phyloP scores from a whole-genome alignment of 2,329 filamentous ascomycete genomes.

The Monosporascus sp. region DNA sequence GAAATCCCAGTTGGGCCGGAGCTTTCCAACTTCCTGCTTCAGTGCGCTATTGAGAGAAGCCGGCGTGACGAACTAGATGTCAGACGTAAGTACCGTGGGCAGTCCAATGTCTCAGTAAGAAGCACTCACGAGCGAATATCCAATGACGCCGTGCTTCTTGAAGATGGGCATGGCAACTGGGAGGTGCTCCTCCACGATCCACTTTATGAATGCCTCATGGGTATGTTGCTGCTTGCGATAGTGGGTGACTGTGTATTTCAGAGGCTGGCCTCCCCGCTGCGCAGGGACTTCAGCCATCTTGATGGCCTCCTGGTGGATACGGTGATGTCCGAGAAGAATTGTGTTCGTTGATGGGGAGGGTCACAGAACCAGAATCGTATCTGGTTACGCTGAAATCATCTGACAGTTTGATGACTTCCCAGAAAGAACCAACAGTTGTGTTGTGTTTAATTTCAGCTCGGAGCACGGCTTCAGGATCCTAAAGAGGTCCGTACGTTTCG shows the following conservation, averaged over 20 bases:
- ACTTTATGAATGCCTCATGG: slow-evolving; percentile 27
- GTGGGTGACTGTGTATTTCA: slow-evolving; percentile 25
- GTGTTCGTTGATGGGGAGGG: too few species aligned
- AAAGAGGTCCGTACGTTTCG: too few species aligned
- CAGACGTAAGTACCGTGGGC: slow-evolving; percentile 1
- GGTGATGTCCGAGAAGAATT: too few species aligned
- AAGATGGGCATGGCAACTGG: slow-evolving; percentile 22
- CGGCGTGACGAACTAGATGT: slow-evolving; percentile 18
- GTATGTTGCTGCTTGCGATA: slow-evolving; percentile 22
- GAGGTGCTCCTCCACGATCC: slow-evolving; percentile 24
- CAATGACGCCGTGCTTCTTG: slow-evolving; percentile 19
- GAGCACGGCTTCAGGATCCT: too few species aligned
- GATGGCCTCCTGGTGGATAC: too few species aligned
- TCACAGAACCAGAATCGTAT: too few species aligned
- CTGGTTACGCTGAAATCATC: too few species aligned
- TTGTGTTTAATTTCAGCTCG: too few species aligned
- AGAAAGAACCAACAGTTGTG: too few species aligned
- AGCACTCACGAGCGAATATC: slow-evolving; percentile 21
- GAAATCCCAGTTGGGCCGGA: slow-evolving; percentile 11
- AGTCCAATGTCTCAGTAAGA: not conserved
- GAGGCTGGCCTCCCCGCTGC: not conserved
- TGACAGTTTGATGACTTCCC: too few species aligned
- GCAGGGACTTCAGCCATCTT: too few species aligned
- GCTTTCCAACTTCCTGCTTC: slow-evolving; percentile 11
- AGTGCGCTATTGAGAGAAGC: slow-evolving; percentile 13